Base-by-base conservation (phyloP, 139 green algal species). In the Chlorella vulgaris region DNA sequence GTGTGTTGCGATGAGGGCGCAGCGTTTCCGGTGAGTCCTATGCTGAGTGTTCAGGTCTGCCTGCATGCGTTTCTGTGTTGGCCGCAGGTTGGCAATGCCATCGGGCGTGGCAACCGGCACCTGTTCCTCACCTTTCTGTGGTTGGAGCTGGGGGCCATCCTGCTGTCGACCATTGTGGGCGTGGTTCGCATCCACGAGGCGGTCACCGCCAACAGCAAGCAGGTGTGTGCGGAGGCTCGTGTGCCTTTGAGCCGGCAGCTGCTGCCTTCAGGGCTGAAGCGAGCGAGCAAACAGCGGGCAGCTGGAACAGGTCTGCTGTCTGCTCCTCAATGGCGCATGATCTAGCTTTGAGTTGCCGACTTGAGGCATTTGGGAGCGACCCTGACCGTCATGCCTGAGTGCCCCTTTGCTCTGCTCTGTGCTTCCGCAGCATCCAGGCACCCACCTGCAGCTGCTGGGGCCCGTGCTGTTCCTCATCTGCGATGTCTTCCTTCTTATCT, bases 101-200 rank as follows among this genome's bases (percentile, higher is more conserved):
- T 98, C 26, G 95, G 95, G 29, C 95, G 95, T 78, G 89, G 87
- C 82, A 98, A 98, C 87, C 86, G 94, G 24, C 88, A 91, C 76
- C 51, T 90, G 26, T 98, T 98, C 82, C 81, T 98, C 26, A 47
- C 90, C 29, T 97, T 99, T 76, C 82, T 99, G 24, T 93, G 87
- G 90, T 38, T 98, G 70, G 93, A 97, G 82, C 84, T 95, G 63
- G 91, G 88, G 29, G 91, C 94, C 31, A 89, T 98, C 80, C n/a
- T 89, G 2, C 60, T 86, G 2, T 78, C 53, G 19, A 85, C 84
- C 0, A 43, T 86, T 6, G 82, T 96, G 19, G 89, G 88, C 10
- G 47, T 92, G 10, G 78, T 65, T 28, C 70, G 77, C 51, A 74
- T 89, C 21, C 76, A 85, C 33, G 78, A 55, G n/a, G 78, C 70